Conservation (phyloP, 2,329 filamentous ascomycete species). For the Colletotrichum sp. region DNA sequence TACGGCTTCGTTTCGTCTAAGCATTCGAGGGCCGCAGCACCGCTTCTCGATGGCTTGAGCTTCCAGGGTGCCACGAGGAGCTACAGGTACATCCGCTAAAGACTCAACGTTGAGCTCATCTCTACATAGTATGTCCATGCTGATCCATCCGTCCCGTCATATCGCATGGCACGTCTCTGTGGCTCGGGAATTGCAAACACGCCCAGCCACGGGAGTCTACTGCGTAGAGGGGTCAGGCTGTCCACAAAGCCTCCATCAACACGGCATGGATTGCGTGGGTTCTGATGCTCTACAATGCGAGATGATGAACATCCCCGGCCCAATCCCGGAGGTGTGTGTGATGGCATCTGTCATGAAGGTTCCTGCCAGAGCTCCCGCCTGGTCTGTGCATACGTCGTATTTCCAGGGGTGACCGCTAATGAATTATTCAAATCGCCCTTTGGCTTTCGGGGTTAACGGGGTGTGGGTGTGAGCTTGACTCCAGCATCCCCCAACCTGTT, state of each 20-base stretch:
- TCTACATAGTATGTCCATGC: background rate
- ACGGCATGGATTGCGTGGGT: background rate
- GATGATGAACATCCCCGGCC: background rate
- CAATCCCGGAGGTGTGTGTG: background rate
- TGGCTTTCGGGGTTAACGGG: constrained; percentile 6
- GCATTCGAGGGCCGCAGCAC: background rate
- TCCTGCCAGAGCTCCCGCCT: background rate
- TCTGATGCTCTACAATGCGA: background rate
- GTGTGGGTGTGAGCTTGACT: background rate
- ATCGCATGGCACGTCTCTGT: background rate
- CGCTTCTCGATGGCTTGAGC: background rate
- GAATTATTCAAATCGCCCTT: background rate
- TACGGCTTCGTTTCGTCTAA: constrained; percentile 2
- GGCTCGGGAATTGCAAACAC: background rate
- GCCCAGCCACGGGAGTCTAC: background rate
- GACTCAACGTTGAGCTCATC: background rate
- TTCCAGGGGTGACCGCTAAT: background rate
- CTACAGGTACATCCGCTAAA: background rate
- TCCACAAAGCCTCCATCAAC: background rate
- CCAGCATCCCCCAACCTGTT: background rate
- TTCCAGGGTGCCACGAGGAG: background rate
- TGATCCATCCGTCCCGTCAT: background rate
- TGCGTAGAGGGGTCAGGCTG: background rate
- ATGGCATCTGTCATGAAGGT: background rate
- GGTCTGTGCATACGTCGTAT: background rate